Conservation (phyloP, 495 filamentous ascomycete genomes). For the Usnea hakonensis region DNA sequence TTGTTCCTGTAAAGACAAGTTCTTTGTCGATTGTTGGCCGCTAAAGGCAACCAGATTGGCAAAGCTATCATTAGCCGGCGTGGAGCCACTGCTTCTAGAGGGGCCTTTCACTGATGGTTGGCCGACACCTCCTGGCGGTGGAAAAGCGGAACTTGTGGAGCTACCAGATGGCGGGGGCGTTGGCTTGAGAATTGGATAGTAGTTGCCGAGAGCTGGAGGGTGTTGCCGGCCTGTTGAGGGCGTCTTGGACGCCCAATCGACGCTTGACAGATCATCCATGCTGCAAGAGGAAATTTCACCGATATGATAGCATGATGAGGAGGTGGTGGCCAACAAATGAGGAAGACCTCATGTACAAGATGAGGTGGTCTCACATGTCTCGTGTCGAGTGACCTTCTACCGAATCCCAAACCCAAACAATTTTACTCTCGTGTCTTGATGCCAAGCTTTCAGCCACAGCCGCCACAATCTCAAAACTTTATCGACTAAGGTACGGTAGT, state of each 20-base stretch:
- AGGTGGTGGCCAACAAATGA: background rate
- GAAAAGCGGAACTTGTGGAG: constrained; percentile 56
- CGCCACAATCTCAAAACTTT: background rate
- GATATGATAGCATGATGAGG: background rate
- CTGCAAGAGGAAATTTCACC: background rate
- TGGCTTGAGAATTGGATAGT: constrained; percentile 55
- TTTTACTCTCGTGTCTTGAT: background rate
- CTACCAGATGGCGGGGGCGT: constrained; percentile 58
- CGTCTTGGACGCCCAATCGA: constrained; percentile 45
- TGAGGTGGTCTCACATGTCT: background rate
- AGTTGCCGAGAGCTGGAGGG: constrained; percentile 44
- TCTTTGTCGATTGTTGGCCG: constrained; percentile 56
- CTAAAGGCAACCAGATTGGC: constrained; percentile 76
- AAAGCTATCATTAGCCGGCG: constrained; percentile 74
- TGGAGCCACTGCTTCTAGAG: constrained; percentile 44
- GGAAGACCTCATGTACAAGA: background rate
- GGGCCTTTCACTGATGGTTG: constrained; percentile 25
- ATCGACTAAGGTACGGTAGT: too few relatives aligned
- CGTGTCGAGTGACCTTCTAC: background rate
- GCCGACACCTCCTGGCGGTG: constrained; percentile 33
- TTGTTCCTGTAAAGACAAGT: constrained; percentile 72
- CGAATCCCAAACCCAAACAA: too few relatives aligned
- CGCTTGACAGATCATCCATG: constrained; percentile 53
- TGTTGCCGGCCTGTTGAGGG: constrained; percentile 38
- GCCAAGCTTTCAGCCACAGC: constrained; percentile 9